A percentile compares a stretch with the other conserved stretches of the same genome.
phyloP scores from a whole-genome alignment of 495 filamentous ascomycete species.

The Aspergillus cavernicola region DNA sequence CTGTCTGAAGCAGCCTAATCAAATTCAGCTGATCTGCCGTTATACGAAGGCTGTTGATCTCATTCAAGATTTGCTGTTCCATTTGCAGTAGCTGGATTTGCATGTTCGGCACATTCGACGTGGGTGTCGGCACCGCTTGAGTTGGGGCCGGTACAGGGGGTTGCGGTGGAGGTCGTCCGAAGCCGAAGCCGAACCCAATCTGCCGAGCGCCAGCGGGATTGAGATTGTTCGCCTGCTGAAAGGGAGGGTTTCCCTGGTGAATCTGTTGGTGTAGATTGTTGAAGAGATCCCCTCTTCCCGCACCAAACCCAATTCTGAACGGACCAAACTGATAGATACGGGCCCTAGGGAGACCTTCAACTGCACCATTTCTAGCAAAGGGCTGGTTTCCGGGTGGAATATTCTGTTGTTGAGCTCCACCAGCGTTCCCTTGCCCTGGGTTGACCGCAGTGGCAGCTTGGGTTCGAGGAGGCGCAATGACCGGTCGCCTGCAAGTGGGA shows the following conservation, averaged over 20 bases:
- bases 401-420: slow-evolving; percentile 26
- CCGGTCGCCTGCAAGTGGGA: slow-evolving; percentile 86
- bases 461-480: slow-evolving; percentile 40
- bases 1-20: slow-evolving; percentile 56
- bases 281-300: slow-evolving; percentile 50
- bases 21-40: slow-evolving; percentile 54
- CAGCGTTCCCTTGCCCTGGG: slow-evolving; percentile 26
- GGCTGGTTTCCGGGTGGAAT: slow-evolving; percentile 29
- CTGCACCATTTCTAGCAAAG: slow-evolving; percentile 28
- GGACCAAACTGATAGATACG: slow-evolving; percentile 54
- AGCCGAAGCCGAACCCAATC: slow-evolving; percentile 43
- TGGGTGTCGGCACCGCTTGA: slow-evolving; percentile 15
- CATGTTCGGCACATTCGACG: slow-evolving; percentile 29
- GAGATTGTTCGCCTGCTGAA: slow-evolving; percentile 31
- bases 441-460: slow-evolving; percentile 26
- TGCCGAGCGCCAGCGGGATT: slow-evolving; percentile 34
- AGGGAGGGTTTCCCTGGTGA: slow-evolving; percentile 36
- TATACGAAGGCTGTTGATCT: slow-evolving; percentile 53
- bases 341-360: slow-evolving; percentile 36
- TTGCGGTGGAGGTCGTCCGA: slow-evolving; percentile 37
- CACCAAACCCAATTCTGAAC: slow-evolving; percentile 56
- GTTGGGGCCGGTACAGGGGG: slow-evolving; percentile 21
- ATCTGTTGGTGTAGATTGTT: slow-evolving; percentile 51
- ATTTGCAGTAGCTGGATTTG: slow-evolving; percentile 58
- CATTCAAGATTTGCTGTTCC: slow-evolving; percentile 62